phyloP scores from a whole-genome alignment of 371 early-diverging fungal species.

The Circinella minor region DNA sequence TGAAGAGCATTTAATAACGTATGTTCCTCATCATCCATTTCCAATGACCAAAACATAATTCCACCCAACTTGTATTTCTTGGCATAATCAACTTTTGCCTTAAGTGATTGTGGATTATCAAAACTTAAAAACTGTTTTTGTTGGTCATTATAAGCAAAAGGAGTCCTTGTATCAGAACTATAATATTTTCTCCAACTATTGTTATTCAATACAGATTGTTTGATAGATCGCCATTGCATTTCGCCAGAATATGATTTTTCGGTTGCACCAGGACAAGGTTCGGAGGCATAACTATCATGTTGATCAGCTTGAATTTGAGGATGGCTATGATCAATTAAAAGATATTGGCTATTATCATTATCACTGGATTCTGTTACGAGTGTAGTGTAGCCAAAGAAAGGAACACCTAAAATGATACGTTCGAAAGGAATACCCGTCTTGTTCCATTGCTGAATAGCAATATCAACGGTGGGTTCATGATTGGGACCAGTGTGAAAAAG shows the following conservation, averaged over 20 bases:
- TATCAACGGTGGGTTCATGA: constrained; percentile 22
- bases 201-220: constrained; percentile 17
- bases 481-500: constrained; percentile 32
- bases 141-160: constrained; percentile 56
- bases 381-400: constrained; percentile 58
- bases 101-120: constrained; percentile 56
- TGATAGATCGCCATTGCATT: constrained; percentile 31
- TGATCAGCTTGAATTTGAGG: constrained; percentile 28
- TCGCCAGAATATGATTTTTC: constrained; percentile 23
- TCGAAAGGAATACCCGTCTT: constrained; percentile 58
- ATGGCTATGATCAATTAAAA: constrained; percentile 7
- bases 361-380: constrained; percentile 10
- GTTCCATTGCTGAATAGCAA: constrained; percentile 48
- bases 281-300: constrained; percentile 18
- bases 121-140: constrained; percentile 57
- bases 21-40: constrained; percentile 43
- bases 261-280: constrained; percentile 16
- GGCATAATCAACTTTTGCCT: constrained; percentile 53
- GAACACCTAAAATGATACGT: constrained; percentile 57
- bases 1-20: constrained; percentile 35
- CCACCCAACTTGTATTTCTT: constrained; percentile 52
- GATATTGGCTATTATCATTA: neutral
- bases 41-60: constrained; percentile 62
- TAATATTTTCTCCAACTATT: constrained; percentile 28
- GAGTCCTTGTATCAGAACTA: constrained; percentile 38